phyloP scores from a whole-genome alignment of 805 yeast species.

The Lipomyces kockii region DNA sequence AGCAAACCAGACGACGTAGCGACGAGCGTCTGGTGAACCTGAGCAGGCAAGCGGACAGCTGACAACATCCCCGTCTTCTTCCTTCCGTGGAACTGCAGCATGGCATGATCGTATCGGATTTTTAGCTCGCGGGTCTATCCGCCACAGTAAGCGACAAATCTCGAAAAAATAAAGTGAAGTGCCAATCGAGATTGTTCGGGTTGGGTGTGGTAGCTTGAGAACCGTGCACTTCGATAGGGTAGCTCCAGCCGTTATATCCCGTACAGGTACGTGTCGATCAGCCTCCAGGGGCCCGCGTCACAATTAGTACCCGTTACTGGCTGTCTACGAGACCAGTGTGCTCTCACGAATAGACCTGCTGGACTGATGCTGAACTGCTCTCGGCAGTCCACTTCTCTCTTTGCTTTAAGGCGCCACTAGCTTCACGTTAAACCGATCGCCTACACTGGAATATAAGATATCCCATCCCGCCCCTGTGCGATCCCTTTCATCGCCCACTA shows the following conservation, averaged over 20 bases:
- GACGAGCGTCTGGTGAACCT: not conserved
- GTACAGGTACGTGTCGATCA: not conserved
- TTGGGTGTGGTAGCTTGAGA: not conserved
- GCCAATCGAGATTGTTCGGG: not conserved
- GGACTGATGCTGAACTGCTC: not conserved
- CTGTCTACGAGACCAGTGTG: not conserved
- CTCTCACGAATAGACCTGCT: not conserved
- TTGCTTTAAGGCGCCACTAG: not conserved
- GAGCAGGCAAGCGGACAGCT: not conserved
- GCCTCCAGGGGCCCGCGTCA: not conserved
- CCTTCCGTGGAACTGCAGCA: not conserved
- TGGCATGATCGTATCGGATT: not conserved
- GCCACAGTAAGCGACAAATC: not conserved
- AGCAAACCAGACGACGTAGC: constrained; percentile 1
- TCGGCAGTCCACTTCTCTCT: not conserved
- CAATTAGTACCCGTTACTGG: not conserved
- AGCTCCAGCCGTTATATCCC: not conserved
- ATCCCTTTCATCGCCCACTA: not conserved
- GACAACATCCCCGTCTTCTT: not conserved
- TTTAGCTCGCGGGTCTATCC: not conserved
- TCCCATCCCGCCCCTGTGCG: constrained; percentile 4
- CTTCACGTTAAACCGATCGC: not conserved
- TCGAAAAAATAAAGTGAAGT: not conserved
- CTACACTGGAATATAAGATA: not conserved
- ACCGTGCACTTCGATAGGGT: not conserved